Percentiles rank a stretch among this genome's conserved stretches.
Evolutionary conservation across 768 basidiomycete species (phyloP).

Genomic region (Tulasnella sp.): DNA sequence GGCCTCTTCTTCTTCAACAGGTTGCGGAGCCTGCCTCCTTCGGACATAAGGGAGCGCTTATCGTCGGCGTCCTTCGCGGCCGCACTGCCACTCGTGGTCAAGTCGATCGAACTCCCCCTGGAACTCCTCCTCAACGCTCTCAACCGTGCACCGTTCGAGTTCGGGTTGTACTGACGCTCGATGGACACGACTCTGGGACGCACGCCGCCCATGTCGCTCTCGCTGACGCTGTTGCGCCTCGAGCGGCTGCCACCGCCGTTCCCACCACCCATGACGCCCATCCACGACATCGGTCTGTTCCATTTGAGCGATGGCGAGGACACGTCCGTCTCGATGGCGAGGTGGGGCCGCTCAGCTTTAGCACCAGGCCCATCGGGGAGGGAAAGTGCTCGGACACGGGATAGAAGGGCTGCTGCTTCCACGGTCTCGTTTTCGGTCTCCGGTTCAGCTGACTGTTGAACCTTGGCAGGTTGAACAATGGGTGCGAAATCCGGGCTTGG

Average conservation of each 20-base stretch:
- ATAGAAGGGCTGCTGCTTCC: no score
- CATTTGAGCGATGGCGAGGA: slow-evolving; percentile 7
- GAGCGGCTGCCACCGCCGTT: background rate
- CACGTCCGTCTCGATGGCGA: slow-evolving; percentile 8
- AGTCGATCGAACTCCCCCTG: background rate
- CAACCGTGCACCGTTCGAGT: background rate
- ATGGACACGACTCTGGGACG: background rate
- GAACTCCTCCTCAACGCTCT: slow-evolving; percentile 1
- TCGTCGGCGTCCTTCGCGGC: background rate
- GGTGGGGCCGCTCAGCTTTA: background rate
- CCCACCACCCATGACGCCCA: background rate
- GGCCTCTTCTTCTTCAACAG: no score
- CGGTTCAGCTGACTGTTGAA: no score
- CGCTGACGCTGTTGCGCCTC: background rate
- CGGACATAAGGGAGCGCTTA: no score
- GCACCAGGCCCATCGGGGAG: background rate
- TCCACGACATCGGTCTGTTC: slow-evolving; percentile 1
- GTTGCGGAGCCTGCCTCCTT: no score
- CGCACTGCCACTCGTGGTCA: background rate
- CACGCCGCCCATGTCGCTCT: background rate
- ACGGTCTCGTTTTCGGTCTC: background rate
- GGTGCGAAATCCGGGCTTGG: no score
- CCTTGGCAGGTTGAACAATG: no score
- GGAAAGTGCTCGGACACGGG: background rate
- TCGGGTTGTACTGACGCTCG: background rate